A percentile compares a stretch with the other conserved stretches of the same genome.
Evolutionary conservation across 768 basidiomycete genomes (phyloP).

Genomic region (Lyophyllum atratum): DNA sequence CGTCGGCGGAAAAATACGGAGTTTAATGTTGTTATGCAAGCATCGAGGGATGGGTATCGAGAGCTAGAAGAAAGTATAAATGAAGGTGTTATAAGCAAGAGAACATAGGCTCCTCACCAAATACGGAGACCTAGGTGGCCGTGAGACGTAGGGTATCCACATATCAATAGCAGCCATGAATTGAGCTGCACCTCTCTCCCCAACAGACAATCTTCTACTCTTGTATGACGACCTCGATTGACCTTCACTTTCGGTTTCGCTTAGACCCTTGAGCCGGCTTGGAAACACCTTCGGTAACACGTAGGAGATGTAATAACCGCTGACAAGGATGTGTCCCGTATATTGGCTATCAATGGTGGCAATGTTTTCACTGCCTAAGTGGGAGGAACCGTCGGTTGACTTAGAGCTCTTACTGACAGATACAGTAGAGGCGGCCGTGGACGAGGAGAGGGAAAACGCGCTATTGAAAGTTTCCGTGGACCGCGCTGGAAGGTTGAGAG

Average conservation of each 20-base stretch:
- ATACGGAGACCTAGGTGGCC: constrained; percentile 75
- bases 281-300: constrained; percentile 72
- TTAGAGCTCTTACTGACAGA: constrained; percentile 38
- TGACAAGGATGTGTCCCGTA: constrained; percentile 75
- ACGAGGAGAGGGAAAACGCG: constrained; percentile 47
- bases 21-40: constrained; percentile 71
- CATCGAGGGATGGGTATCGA: constrained; percentile 80
- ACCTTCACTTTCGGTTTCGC: constrained; percentile 31
- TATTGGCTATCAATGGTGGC: constrained; percentile 65
- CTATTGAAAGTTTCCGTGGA: constrained; percentile 61
- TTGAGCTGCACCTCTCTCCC: constrained; percentile 62
- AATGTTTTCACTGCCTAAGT: constrained; percentile 25
- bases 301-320: constrained; percentile 75
- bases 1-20: constrained; percentile 72
- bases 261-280: constrained; percentile 22
- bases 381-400: constrained; percentile 31
- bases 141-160: constrained; percentile 67
- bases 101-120: constrained; percentile 45
- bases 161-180: constrained; percentile 85
- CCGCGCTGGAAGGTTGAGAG: constrained; percentile 64
- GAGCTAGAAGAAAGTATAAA: constrained; percentile 43
- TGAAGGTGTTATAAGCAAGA: not conserved
- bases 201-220: constrained; percentile 54
- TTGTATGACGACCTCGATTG: constrained; percentile 28
- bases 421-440: constrained; percentile 29